Evolutionary conservation across 495 filamentous ascomycete genomes (phyloP).

Genomic region (Aspergillus steynii): DNA sequence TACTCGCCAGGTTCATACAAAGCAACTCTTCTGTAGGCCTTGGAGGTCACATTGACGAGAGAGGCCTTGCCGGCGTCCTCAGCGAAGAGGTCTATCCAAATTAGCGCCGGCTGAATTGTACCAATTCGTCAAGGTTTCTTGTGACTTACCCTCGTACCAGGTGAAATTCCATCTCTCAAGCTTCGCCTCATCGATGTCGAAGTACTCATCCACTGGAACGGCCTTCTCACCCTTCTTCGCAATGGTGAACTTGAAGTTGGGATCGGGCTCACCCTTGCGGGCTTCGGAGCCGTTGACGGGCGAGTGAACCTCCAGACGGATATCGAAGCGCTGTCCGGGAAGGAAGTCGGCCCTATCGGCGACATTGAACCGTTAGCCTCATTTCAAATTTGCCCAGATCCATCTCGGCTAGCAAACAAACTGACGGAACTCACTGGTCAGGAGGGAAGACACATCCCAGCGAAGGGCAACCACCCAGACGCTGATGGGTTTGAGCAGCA

Average conservation of each 20-base stretch:
- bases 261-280: constrained; percentile 59
- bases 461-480: constrained; percentile 67
- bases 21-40: constrained; percentile 65
- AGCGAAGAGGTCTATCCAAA: constrained; percentile 63
- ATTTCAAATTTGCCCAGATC: neutral
- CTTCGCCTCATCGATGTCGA: constrained; percentile 57
- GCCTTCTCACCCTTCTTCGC: constrained; percentile 53
- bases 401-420: neutral
- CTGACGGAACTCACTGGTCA: constrained; percentile 55
- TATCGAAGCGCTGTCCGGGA: constrained; percentile 72
- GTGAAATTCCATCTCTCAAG: constrained; percentile 71
- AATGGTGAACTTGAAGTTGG: constrained; percentile 69
- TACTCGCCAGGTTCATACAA: constrained; percentile 72
- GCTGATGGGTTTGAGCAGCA: constrained; percentile 65
- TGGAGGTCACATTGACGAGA: constrained; percentile 69
- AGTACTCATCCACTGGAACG: constrained; percentile 56
- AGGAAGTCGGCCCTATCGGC: constrained; percentile 60
- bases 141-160: constrained; percentile 61
- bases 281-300: constrained; percentile 75
- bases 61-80: constrained; percentile 61
- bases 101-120: constrained; percentile 11
- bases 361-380: constrained; percentile 3
- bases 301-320: constrained; percentile 74
- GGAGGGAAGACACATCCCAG: constrained; percentile 76
- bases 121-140: no score